Evolutionary conservation across 179 eudicot species (phyloP).

Genomic region (Drosera spatulata): DNA sequence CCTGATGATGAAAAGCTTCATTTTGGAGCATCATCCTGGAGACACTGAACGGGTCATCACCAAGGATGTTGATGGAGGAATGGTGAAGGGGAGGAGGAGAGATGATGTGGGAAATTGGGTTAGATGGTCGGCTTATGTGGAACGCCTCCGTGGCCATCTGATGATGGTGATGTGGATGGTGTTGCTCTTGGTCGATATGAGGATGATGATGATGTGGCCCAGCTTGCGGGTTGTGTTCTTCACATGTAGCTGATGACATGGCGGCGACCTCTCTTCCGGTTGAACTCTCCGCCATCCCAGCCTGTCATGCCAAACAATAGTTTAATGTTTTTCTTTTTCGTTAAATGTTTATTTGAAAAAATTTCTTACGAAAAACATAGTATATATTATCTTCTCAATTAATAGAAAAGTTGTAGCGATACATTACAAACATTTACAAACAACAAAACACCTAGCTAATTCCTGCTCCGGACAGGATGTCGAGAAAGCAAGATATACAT

Average conservation of each 20-base stretch:
- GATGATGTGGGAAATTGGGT: conserved; percentile 55
- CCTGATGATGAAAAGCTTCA: conserved; percentile 32
- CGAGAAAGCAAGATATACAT: too few relatives aligned
- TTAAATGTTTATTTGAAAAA: too few relatives aligned
- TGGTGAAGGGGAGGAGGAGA: conserved; percentile 63
- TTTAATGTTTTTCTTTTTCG: not conserved
- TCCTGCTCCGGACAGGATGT: too few relatives aligned
- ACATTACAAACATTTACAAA: too few relatives aligned
- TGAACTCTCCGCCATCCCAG: conserved; percentile 55
- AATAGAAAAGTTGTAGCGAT: too few relatives aligned
- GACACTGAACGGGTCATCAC: conserved; percentile 52
- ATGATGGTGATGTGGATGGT: conserved; percentile 32
- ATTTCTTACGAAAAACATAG: too few relatives aligned
- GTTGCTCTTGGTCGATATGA: not conserved
- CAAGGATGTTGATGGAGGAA: conserved; percentile 61
- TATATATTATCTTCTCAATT: too few relatives aligned
- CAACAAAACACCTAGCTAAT: too few relatives aligned
- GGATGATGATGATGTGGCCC: conserved; percentile 12
- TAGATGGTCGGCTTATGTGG: conserved; percentile 70
- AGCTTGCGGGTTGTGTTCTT: conserved; percentile 19
- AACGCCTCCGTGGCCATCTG: conserved; percentile 37
- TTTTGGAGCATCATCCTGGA: conserved; percentile 62
- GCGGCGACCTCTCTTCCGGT: conserved; percentile 30
- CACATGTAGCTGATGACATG: conserved; percentile 35
- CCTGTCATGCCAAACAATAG: conserved; percentile 25